phyloP scores from a whole-genome alignment of 306 rosid species.

The Macrotyloma uniflorum region DNA sequence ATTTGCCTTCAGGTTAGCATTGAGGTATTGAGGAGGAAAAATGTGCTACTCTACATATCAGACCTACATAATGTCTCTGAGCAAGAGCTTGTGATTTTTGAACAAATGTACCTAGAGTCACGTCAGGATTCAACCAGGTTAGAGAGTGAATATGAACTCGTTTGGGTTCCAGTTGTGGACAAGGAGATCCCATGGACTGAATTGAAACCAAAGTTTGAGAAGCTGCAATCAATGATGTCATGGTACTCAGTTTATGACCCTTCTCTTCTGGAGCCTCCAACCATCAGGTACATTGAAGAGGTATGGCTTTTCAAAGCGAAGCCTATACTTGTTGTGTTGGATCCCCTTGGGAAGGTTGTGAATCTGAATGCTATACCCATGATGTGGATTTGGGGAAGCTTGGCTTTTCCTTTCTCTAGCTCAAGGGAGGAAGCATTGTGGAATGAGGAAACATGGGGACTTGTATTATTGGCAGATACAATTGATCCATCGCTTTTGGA shows the following conservation, averaged over 20 bases:
- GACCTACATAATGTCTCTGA: conserved; percentile 44
- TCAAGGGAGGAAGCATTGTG: conserved; percentile 59
- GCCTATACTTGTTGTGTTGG: conserved; percentile 62
- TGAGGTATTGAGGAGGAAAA: conserved; percentile 53
- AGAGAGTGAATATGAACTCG: conserved; percentile 55
- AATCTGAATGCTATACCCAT: conserved; percentile 67
- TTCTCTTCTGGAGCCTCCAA: conserved; percentile 41
- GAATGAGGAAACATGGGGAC: conserved; percentile 60
- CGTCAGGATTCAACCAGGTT: conserved; percentile 32
- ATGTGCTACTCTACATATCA: conserved; percentile 59
- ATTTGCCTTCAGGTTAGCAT: conserved; percentile 48
- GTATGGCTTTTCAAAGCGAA: conserved; percentile 58
- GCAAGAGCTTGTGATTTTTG: conserved; percentile 44
- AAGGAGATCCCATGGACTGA: conserved; percentile 1
- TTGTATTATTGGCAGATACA: conserved; percentile 53
- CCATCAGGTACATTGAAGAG: conserved; percentile 53
- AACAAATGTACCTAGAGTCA: conserved; percentile 54
- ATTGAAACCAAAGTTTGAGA: conserved; percentile 38
- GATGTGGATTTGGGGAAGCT: conserved; percentile 83
- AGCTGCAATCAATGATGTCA: conserved; percentile 43
- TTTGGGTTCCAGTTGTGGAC: conserved; percentile 68
- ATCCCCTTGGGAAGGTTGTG: conserved; percentile 57
- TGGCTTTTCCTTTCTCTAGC: conserved; percentile 63
- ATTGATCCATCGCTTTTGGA: conserved; percentile 36
- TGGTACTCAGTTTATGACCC: conserved; percentile 63